These are phyloP conservation scores for Mortierella hygrophila DNA, from an alignment of 192 early-diverging fungal genomes.

Conservation along the genomic window DNA sequence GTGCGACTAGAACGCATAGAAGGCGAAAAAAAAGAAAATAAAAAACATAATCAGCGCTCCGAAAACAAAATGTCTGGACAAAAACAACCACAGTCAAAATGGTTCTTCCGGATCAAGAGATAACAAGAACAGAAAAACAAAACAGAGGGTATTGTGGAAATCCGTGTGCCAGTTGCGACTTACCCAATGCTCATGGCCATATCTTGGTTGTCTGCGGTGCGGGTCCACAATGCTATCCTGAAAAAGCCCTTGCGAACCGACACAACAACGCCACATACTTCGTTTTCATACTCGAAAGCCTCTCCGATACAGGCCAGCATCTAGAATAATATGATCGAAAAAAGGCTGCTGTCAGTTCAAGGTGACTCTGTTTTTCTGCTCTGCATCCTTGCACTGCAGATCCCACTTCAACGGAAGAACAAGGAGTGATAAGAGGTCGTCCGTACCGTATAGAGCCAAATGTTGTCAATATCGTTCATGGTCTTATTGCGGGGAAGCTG, in stretches of 20 bases:
- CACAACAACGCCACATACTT: slow-evolving; percentile 91
- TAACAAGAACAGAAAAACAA: not conserved
- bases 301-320: slow-evolving; percentile 93
- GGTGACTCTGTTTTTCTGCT: not conserved
- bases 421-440: not conserved
- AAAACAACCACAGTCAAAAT: not conserved
- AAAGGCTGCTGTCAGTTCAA: not conserved
- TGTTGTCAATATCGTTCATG: slow-evolving; percentile 80
- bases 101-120: not conserved
- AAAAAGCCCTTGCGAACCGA: slow-evolving; percentile 87
- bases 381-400: not conserved
- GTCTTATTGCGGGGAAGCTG: slow-evolving; percentile 77
- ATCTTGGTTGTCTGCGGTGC: slow-evolving; percentile 65
- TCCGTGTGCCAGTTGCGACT: not conserved
- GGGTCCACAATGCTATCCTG: slow-evolving; percentile 90
- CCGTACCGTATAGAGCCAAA: slow-evolving; percentile 87
- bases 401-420: not conserved
- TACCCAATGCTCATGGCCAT: slow-evolving; percentile 68
- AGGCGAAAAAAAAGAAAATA: not conserved
- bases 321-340: slow-evolving; percentile 51
- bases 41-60: not conserved
- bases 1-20: slow-evolving; percentile 24
- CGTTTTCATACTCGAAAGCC: slow-evolving; percentile 79
- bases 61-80: not conserved
- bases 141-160: not conserved